These are phyloP conservation scores for Dioscorea alata DNA, from an alignment of 106 monocot species.

Conservation along the genomic window DNA sequence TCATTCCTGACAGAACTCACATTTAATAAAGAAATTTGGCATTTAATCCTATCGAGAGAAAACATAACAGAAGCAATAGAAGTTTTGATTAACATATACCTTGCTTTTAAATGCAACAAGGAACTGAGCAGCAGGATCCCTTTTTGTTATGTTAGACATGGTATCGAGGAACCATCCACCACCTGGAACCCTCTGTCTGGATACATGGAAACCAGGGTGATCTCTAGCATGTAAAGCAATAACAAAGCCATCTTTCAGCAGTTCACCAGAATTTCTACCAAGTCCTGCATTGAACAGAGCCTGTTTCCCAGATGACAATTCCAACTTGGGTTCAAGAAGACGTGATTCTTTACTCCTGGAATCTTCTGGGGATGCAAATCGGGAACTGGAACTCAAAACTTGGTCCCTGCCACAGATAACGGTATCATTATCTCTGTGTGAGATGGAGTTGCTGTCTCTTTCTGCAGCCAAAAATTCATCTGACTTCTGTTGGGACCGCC, in stretches of 20 bases:
- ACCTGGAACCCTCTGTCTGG: conserved; percentile 65
- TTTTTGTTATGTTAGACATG: conserved; percentile 72
- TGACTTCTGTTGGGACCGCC: conserved; percentile 59
- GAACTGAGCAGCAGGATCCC: conserved; percentile 94
- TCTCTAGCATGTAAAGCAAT: conserved; percentile 65
- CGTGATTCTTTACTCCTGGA: conserved; percentile 57
- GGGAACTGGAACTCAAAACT: conserved; percentile 69
- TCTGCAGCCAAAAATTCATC: conserved; percentile 59
- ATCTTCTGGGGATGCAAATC: conserved; percentile 91
- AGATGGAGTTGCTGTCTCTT: conserved; percentile 50
- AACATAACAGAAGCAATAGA: too few species aligned
- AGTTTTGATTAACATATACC: conserved; percentile 24
- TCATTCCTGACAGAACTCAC: too few species aligned
- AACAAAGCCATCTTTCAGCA: conserved; percentile 75
- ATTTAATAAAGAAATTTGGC: too few species aligned
- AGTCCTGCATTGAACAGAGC: conserved; percentile 2
- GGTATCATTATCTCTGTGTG: conserved; percentile 61
- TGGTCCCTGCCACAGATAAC: conserved; percentile 65
- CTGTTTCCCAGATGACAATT: conserved; percentile 43
- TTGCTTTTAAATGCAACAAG: conserved; percentile 73
- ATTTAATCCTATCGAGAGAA: too few species aligned
- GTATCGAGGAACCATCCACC: conserved; percentile 83
- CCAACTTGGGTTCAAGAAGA: conserved; percentile 50
- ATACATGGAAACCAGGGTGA: conserved; percentile 52
- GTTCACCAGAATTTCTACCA: conserved; percentile 30